Conservation (phyloP, 2,329 filamentous ascomycete genomes). For the Alternaria sp. region DNA sequence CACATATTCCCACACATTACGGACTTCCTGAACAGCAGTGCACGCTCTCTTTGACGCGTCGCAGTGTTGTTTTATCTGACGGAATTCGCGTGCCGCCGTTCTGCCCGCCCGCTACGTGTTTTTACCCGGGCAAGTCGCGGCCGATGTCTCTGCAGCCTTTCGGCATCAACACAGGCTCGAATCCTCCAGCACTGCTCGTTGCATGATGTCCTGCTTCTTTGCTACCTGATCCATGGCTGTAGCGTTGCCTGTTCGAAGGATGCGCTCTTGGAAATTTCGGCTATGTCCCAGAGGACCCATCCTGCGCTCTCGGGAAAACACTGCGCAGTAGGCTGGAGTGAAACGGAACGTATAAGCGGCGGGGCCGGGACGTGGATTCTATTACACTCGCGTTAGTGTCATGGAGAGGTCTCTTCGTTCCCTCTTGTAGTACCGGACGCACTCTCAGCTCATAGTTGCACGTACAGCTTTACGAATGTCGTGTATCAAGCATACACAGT, state of each 20-base stretch:
- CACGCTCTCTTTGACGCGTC: neutral
- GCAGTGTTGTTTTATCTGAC: neutral
- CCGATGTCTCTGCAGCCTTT: neutral
- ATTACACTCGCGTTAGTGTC: neutral
- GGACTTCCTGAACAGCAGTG: neutral
- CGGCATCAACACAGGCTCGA: neutral
- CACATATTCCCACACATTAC: neutral
- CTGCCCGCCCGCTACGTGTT: constrained; percentile 1
- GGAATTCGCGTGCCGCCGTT: neutral
- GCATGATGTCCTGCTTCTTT: neutral
- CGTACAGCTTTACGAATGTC: neutral
- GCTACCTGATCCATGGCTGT: neutral
- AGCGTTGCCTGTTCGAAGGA: neutral
- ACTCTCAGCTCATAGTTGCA: neutral
- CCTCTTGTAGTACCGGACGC: neutral
- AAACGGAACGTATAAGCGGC: neutral
- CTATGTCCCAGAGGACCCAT: neutral
- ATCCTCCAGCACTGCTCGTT: neutral
- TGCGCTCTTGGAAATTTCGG: neutral
- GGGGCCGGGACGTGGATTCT: neutral
- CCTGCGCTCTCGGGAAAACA: neutral
- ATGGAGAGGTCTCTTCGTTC: neutral
- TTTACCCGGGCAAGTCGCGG: constrained; percentile 13
- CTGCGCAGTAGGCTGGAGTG: neutral
- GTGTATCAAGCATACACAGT: neutral